These are phyloP conservation scores for Scleroderma citrinum DNA, from an alignment of 768 basidiomycete genomes.

Conservation along the genomic window DNA sequence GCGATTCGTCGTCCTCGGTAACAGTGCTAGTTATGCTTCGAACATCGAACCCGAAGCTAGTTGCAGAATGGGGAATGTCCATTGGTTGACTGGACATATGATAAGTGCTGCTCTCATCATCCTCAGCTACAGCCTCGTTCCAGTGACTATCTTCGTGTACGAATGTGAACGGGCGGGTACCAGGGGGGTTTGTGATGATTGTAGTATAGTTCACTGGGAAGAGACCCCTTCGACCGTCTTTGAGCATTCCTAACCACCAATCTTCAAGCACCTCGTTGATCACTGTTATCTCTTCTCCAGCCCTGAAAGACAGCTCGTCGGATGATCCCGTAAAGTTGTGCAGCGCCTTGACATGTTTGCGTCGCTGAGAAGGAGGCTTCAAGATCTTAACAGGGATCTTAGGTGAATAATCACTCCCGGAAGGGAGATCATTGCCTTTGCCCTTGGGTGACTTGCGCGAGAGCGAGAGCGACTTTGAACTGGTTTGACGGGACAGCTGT, in stretches of 20 bases:
- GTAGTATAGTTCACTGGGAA: slow-evolving; percentile 73
- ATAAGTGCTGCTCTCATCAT: slow-evolving; percentile 14
- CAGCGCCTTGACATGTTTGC: slow-evolving; percentile 58
- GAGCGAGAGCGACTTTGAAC: slow-evolving; percentile 29
- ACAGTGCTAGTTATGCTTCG: slow-evolving; percentile 41
- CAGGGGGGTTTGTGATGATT: slow-evolving; percentile 22
- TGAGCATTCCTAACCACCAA: slow-evolving; percentile 84
- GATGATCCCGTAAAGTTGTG: slow-evolving; percentile 69
- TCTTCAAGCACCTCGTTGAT: slow-evolving; percentile 78
- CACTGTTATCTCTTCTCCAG: slow-evolving; percentile 71
- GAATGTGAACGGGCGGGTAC: background rate
- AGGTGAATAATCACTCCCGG: slow-evolving; percentile 23
- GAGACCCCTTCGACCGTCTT: slow-evolving; percentile 61
- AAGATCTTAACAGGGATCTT: slow-evolving; percentile 35
- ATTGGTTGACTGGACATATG: slow-evolving; percentile 5
- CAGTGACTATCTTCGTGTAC: background rate
- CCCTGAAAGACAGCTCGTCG: slow-evolving; percentile 73
- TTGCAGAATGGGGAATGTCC: slow-evolving; percentile 21
- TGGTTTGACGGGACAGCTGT: slow-evolving; percentile 30
- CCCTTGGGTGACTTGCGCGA: slow-evolving; percentile 23
- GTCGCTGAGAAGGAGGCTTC: slow-evolving; percentile 45
- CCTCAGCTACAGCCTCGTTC: slow-evolving; percentile 18
- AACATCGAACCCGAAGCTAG: slow-evolving; percentile 24
- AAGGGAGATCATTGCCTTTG: slow-evolving; percentile 16
- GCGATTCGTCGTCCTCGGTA: slow-evolving; percentile 38